Percentiles rank a stretch among this genome's conserved stretches.
phyloP scores from a whole-genome alignment of 1,284 basidiomycete genomes.

The Mycosarcoma maydis region DNA sequence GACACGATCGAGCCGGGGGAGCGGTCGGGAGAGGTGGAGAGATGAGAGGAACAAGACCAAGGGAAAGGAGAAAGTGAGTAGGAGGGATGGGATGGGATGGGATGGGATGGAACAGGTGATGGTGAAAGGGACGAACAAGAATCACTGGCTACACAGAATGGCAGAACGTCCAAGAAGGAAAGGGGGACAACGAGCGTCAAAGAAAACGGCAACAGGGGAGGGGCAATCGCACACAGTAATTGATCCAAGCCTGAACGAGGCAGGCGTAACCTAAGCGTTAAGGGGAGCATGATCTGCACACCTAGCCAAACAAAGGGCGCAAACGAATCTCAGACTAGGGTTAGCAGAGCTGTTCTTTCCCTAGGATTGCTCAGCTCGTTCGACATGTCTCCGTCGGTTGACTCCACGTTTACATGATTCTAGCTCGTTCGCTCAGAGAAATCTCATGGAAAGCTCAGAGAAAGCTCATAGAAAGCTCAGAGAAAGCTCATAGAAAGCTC shows the following conservation, averaged over 20 bases:
- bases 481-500: slow-evolving; percentile 14
- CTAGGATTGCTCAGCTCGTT: not conserved
- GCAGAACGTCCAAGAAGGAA: too few relatives aligned
- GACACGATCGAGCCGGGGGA: slow-evolving; percentile 20
- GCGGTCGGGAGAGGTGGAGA: slow-evolving; percentile 6
- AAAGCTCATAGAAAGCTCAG: slow-evolving; percentile 18
- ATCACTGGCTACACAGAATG: too few relatives aligned
- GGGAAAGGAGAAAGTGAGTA: slow-evolving; percentile 1
- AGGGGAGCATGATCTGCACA: not conserved
- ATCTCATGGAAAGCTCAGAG: too few relatives aligned
- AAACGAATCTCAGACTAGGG: too few relatives aligned
- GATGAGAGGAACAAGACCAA: slow-evolving; percentile 2
- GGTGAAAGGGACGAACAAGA: too few relatives aligned
- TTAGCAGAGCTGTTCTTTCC: too few relatives aligned
- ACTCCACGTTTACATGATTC: too few relatives aligned
- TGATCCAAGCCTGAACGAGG: not conserved
- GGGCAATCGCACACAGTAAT: too few relatives aligned
- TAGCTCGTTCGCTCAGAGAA: too few relatives aligned
- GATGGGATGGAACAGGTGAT: not conserved
- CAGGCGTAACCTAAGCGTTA: not conserved
- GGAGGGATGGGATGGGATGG: not conserved
- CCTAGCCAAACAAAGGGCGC: not conserved
- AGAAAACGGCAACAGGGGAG: not conserved
- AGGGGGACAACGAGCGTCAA: not conserved
- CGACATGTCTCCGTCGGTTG: not conserved